These are phyloP conservation scores for Malania oleifera DNA, from an alignment of 164 flowering plant genomes.

Conservation along the genomic window DNA sequence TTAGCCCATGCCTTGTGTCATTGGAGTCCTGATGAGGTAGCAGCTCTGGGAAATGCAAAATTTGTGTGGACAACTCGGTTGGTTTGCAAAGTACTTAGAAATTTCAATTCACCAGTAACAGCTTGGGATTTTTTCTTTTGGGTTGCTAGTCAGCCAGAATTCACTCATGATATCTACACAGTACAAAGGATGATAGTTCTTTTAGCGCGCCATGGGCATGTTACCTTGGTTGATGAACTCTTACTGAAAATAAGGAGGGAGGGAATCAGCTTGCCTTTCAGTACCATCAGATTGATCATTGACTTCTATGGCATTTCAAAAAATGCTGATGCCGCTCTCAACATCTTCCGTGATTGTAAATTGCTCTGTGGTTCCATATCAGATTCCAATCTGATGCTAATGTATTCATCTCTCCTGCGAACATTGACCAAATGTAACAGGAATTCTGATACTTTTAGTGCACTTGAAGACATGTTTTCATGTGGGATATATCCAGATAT, in stretches of 20 bases:
- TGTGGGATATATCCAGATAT: conserved; percentile 59
- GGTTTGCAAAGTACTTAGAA: conserved; percentile 78
- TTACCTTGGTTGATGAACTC: conserved; percentile 58
- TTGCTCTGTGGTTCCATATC: conserved; percentile 45
- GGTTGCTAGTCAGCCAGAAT: conserved; percentile 86
- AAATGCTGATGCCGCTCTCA: conserved; percentile 74
- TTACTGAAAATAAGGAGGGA: conserved; percentile 55
- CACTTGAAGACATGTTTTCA: conserved; percentile 72
- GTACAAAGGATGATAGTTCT: conserved; percentile 69
- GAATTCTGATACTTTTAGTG: conserved; percentile 43
- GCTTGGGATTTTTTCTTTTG: conserved; percentile 93
- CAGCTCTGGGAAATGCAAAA: conserved; percentile 56
- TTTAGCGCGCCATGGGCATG: conserved; percentile 62
- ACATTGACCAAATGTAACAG: conserved; percentile 70
- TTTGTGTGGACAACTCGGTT: conserved; percentile 81
- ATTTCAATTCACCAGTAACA: conserved; percentile 58
- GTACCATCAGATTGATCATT: conserved; percentile 63
- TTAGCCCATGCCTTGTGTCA: conserved; percentile 64
- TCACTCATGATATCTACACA: conserved; percentile 69
- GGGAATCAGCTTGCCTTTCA: conserved; percentile 55
- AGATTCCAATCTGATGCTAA: conserved; percentile 39
- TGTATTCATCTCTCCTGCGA: conserved; percentile 76
- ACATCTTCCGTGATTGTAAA: conserved; percentile 49
- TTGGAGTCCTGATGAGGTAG: conserved; percentile 64
- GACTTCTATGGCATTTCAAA: conserved; percentile 77